Evolutionary conservation across 2,329 filamentous ascomycete species (phyloP).

Genomic region (Colletotrichum tamarilloi): DNA sequence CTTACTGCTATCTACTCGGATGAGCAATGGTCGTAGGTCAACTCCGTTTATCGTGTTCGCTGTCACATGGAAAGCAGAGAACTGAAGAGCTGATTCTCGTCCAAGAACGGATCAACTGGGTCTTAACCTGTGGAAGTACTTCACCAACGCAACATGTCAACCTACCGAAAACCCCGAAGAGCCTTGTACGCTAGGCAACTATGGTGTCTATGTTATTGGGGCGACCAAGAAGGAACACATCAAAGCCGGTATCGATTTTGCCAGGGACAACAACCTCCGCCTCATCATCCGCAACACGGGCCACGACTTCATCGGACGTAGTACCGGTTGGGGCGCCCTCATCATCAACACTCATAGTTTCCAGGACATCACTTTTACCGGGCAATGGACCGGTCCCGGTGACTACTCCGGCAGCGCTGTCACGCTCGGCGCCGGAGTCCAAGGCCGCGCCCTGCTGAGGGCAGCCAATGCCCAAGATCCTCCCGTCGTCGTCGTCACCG

Average conservation of each 20-base stretch:
- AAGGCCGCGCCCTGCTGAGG: slow-evolving; percentile 55
- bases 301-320: slow-evolving; percentile 68
- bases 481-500: slow-evolving; percentile 58
- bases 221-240: slow-evolving; percentile 38
- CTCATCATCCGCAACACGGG: slow-evolving; percentile 67
- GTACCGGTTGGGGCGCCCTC: slow-evolving; percentile 68
- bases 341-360: slow-evolving; percentile 67
- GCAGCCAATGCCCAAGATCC: slow-evolving; percentile 51
- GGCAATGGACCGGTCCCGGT: slow-evolving; percentile 44
- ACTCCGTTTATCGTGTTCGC: no score
- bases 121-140: slow-evolving; percentile 52
- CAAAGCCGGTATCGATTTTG: slow-evolving; percentile 45
- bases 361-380: slow-evolving; percentile 55
- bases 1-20: slow-evolving; percentile 44
- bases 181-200: slow-evolving; percentile 52
- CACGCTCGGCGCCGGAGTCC: slow-evolving; percentile 64
- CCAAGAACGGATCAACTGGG: slow-evolving; percentile 41
- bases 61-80: not conserved
- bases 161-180: slow-evolving; percentile 45
- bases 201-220: slow-evolving; percentile 47
- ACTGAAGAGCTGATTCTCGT: slow-evolving; percentile 5
- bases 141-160: slow-evolving; percentile 52
- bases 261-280: slow-evolving; percentile 55
- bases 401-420: slow-evolving; percentile 62
- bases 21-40: slow-evolving; percentile 50